Evolutionary conservation across 2,329 filamentous ascomycete genomes (phyloP), one percentile per base, ranked within the genome.

Genomic region (Arthroderma sp.): DNA sequence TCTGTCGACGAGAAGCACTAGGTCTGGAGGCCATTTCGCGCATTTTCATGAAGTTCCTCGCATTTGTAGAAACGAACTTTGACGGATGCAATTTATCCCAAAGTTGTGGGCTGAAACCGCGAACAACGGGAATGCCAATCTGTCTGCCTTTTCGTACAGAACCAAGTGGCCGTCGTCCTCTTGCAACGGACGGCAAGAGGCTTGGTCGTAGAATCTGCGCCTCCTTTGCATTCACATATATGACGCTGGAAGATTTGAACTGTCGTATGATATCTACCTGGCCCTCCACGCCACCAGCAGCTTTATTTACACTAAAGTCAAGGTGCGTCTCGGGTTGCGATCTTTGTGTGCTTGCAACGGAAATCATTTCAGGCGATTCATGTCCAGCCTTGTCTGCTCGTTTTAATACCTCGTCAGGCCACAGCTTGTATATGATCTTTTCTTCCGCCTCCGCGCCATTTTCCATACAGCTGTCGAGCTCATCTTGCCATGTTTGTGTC

Each of bases 401-500:
- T 13, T 54, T 54, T 17, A 31, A n/a, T 31, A 51, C 28, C 1
- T 80, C 77, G 51, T 82, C 80, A 0, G 87, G 85, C 90, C 91
- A 96, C 13, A 97, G 74, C 37, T 78, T 83, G 70, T 95, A 84
- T 0, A 88, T 82, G 6, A 96, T 85, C 70, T 97, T 97, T 73
- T 93, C 86, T 71, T 98, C 93, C 0, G 91, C 93, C 8, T 86
- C 77, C 1, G 91, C 85, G 1, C 93, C 93, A 58, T 96, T 88
- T 54, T 95, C 88, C 4, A 95, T 79, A 4, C 93, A 94, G 70
- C 89, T 95, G 62, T 86, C 84, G 6, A 98, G 75, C 71, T 98
- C 91, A 66, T 96, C 91, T 55, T 80, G 81, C 90, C 93, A 98
- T 1, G 91, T 95, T 64, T 93, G 83, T 1, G 87, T 90, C 85